Conservation (phyloP, 495 filamentous ascomycete genomes). For the Talaromyces liani region DNA sequence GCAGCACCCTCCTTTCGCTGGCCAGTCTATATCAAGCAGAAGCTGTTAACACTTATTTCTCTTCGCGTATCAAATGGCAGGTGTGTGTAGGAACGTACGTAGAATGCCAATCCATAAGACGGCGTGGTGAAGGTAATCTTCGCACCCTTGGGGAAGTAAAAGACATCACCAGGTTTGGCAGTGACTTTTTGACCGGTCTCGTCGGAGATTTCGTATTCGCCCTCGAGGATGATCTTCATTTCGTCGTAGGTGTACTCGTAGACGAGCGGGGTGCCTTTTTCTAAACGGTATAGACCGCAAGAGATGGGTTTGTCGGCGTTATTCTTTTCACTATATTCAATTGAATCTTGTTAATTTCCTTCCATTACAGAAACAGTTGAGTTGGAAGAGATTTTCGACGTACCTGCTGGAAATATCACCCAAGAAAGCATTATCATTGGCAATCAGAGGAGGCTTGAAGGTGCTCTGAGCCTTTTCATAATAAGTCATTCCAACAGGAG, state of each 20-base stretch:
- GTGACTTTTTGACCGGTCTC: slow-evolving; percentile 63
- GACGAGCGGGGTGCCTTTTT: slow-evolving; percentile 65
- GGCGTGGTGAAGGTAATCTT: slow-evolving; percentile 70
- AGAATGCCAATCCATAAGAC: slow-evolving; percentile 66
- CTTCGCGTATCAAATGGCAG: neutral
- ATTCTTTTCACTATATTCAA: slow-evolving; percentile 37
- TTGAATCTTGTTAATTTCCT: neutral
- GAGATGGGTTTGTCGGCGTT: slow-evolving; percentile 58
- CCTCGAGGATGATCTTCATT: slow-evolving; percentile 76
- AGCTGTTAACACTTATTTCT: slow-evolving; percentile 5
- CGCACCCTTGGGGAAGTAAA: slow-evolving; percentile 70
- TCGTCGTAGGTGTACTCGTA: slow-evolving; percentile 74
- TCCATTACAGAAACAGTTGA: neutral
- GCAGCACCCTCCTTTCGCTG: slow-evolving; percentile 34
- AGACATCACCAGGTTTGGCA: slow-evolving; percentile 63
- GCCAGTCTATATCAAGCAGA: slow-evolving; percentile 27
- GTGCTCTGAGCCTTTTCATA: slow-evolving; percentile 53
- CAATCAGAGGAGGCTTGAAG: slow-evolving; percentile 64
- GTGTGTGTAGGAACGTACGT: slow-evolving; percentile 22
- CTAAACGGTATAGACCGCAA: slow-evolving; percentile 64
- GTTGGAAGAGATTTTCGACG: neutral
- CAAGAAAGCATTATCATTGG: slow-evolving; percentile 67
- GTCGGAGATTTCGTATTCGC: slow-evolving; percentile 65
- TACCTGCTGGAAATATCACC: slow-evolving; percentile 59
- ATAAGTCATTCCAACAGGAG: slow-evolving; percentile 35